phyloP scores from a whole-genome alignment of 176 grass and related monocot genomes.

The Areca catechu region DNA sequence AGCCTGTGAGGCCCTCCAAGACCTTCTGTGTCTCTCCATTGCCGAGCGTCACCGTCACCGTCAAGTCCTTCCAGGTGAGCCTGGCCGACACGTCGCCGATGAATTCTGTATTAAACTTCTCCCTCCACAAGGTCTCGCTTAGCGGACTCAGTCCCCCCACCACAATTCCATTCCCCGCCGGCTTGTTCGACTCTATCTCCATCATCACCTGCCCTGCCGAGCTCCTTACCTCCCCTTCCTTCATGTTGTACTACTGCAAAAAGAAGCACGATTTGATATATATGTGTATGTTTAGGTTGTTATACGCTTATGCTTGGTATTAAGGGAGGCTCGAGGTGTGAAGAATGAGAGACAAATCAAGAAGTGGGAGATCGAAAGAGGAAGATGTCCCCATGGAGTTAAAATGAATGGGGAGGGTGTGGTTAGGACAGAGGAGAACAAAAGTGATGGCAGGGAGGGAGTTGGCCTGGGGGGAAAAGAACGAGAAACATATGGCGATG shows the following conservation, averaged over 20 bases:
- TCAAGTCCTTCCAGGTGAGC: constrained; percentile 86
- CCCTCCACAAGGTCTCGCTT: constrained; percentile 94
- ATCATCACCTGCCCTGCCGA: constrained; percentile 35
- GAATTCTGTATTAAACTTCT: constrained; percentile 36
- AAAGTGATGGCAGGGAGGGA: constrained; percentile 22
- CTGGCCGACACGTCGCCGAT: constrained; percentile 80
- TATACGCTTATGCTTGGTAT: no score
- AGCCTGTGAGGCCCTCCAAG: constrained; percentile 66
- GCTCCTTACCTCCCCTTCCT: constrained; percentile 10
- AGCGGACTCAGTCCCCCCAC: constrained; percentile 61
- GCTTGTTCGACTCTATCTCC: constrained; percentile 55
- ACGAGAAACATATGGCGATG: constrained; percentile 17
- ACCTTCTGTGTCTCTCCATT: constrained; percentile 71
- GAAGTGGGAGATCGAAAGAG: not conserved
- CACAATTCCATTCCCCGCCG: constrained; percentile 18
- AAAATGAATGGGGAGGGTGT: not conserved
- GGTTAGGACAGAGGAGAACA: constrained; percentile 27
- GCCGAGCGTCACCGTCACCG: constrained; percentile 62
- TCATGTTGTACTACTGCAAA: constrained; percentile 9
- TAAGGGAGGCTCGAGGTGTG: no score
- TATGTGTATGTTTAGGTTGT: no score
- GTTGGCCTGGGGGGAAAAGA: not conserved
- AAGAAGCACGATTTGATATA: no score
- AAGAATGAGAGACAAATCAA: no score
- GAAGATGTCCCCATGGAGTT: not conserved